phyloP scores from a whole-genome alignment of 2,329 filamentous ascomycete species.

The Lachnellula arida region DNA sequence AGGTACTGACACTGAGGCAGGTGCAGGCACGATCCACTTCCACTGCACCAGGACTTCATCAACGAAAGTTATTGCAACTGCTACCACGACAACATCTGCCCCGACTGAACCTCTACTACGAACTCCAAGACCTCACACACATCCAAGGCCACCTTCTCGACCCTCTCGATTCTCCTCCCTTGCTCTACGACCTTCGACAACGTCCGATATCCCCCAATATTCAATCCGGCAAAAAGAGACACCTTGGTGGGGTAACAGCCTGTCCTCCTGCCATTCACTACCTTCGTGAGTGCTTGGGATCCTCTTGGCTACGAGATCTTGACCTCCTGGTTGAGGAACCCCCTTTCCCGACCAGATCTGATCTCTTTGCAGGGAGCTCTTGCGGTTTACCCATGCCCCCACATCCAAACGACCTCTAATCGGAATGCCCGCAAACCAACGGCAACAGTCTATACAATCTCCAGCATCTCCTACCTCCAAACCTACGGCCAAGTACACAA shows the following conservation, averaged over 20 bases:
- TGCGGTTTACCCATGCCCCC: constrained; percentile 18
- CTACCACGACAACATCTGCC: not conserved
- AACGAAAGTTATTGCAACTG: not conserved
- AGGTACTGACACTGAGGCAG: too few relatives aligned
- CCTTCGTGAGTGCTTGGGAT: constrained; percentile 19
- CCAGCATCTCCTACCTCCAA: constrained; percentile 49
- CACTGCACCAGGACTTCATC: too few relatives aligned
- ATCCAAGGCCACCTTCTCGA: not conserved
- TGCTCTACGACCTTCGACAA: not conserved
- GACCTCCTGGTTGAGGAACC: not conserved
- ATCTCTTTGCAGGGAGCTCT: constrained; percentile 23
- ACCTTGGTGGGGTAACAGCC: constrained; percentile 30
- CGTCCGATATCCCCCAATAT: not conserved
- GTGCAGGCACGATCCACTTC: too few relatives aligned
- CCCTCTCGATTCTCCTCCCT: not conserved
- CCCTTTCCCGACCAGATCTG: constrained; percentile 8
- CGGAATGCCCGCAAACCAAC: constrained; percentile 50
- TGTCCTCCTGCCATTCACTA: constrained; percentile 12
- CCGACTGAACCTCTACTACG: not conserved
- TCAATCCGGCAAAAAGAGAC: constrained; percentile 18
- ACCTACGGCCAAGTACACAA: constrained; percentile 57
- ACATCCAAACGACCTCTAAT: constrained; percentile 13
- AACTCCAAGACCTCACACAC: not conserved
- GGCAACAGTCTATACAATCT: constrained; percentile 44
- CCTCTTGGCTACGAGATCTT: constrained; percentile 4